phyloP scores from a whole-genome alignment of 1,284 basidiomycete genomes.

The Ceratobasidium sp. region DNA sequence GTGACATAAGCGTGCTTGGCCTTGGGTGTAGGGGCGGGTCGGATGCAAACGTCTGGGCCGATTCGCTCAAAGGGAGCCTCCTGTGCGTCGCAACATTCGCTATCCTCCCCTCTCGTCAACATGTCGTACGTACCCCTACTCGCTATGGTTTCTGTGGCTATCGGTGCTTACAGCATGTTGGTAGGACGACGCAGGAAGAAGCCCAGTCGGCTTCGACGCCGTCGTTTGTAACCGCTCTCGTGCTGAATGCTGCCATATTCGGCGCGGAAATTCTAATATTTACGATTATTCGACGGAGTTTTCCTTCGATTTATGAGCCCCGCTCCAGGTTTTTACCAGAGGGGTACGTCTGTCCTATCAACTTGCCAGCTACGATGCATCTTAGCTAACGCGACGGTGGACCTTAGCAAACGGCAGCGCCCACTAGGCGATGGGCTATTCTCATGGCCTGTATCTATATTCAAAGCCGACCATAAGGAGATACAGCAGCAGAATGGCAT shows the following conservation, averaged over 20 bases:
- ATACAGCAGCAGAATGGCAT: constrained; percentile 72
- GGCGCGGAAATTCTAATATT: constrained; percentile 75
- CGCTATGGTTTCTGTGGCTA: not conserved
- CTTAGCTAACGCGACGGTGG: too few relatives aligned
- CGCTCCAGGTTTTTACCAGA: constrained; percentile 74
- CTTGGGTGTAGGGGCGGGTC: constrained; percentile 10
- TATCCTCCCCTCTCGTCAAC: not conserved
- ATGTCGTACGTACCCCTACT: constrained; percentile 22
- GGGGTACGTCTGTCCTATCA: constrained; percentile 66
- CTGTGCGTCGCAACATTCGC: not conserved
- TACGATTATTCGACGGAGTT: constrained; percentile 77
- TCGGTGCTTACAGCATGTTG: not conserved
- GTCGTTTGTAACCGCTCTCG: constrained; percentile 83
- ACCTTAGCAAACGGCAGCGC: constrained; percentile 67
- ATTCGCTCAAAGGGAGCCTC: constrained; percentile 12
- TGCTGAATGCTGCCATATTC: constrained; percentile 74
- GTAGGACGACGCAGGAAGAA: not conserved
- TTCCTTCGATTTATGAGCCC: too few relatives aligned
- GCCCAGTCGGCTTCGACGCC: constrained; percentile 56
- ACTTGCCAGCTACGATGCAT: too few relatives aligned
- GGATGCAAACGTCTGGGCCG: constrained; percentile 2
- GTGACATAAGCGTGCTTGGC: constrained; percentile 12
- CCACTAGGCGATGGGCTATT: constrained; percentile 65
- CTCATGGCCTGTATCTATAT: constrained; percentile 73
- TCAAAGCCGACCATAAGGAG: constrained; percentile 61